Base-by-base conservation (phyloP, 495 filamentous ascomycete genomes). In the Rusavskia elegans region DNA sequence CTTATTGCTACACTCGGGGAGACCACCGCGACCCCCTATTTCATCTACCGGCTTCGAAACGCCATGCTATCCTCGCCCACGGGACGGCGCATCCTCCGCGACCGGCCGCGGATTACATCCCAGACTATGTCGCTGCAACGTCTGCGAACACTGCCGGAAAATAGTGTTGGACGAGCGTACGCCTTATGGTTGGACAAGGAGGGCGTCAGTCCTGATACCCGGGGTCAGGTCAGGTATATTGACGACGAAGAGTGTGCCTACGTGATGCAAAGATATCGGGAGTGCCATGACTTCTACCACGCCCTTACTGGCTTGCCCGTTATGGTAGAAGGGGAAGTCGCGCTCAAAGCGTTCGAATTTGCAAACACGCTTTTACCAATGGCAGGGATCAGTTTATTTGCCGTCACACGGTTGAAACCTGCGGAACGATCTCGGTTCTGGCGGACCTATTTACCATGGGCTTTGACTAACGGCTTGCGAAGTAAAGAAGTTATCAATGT, bases 221-320 rank as follows among this genome's bases (percentile, higher is more conserved):
- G 93, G 10, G 70, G 79, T 36, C 58, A 63, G 17, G 92, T 98
- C 23, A 75, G 82, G 41, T 96, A 94, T 66, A 88, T 98, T 50
- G 90, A 96, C 64, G 83, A 95, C 62, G 81, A 80, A 50, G 92
- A 97, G 63, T 94, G 87, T 64, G 92, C 92, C 19, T 98, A 97
- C 66, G 92, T 97, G 4, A 95, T 98, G 87, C 92, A 97, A 75
- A 81, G 92, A 29, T 98, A 98, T 67, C 80, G 92, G 45, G 93
- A 98, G 67, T 92, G 85, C 60, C 92, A 98, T 66, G 92, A 98
- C 63, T 97, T 98, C 74, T 97, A 94, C 71, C 92, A 98, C 67
- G 92, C 93, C 0, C 70, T 98, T 35, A 95, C 89, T 13, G 92
- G 92, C 0, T 70, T 98, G 32, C 92, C 93, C 0, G 77, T 88